phyloP scores from a whole-genome alignment of 1,284 basidiomycete species.

The Abortiporus biennis region DNA sequence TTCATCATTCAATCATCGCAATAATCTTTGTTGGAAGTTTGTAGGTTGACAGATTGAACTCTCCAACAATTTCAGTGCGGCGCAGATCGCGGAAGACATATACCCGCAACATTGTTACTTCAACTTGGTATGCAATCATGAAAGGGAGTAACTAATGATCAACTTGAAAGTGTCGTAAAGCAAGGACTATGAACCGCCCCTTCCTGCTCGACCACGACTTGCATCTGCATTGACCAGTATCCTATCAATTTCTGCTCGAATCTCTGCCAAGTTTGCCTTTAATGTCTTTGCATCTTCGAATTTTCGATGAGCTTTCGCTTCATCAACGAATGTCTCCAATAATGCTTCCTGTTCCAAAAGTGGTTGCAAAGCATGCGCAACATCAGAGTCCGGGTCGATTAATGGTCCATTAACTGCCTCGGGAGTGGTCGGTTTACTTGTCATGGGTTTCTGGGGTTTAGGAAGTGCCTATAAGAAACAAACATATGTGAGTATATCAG shows the following conservation, averaged over 20 bases:
- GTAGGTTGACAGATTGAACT: no score
- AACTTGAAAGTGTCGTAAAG: no score
- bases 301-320: conserved; percentile 80
- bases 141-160: no score
- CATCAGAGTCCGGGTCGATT: conserved; percentile 59
- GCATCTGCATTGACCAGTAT: conserved; percentile 41
- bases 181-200: no score
- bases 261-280: conserved; percentile 70
- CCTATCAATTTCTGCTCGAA: conserved; percentile 73
- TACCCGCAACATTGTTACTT: no score
- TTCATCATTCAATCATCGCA: no score
- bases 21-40: no score
- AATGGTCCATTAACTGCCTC: conserved; percentile 23
- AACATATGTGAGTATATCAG: conserved; percentile 1
- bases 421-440: no score
- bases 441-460: conserved; percentile 38
- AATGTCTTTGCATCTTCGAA: conserved; percentile 86
- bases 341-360: conserved; percentile 87
- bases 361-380: conserved; percentile 73
- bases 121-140: no score
- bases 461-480: conserved; percentile 48
- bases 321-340: conserved; percentile 76
- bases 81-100: no score
- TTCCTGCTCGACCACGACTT: not conserved
- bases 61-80: no score